Evolutionary conservation across 2,329 filamentous ascomycete genomes (phyloP), one percentile per base, ranked within the genome.

Genomic region (Endocalyx cinctus): DNA sequence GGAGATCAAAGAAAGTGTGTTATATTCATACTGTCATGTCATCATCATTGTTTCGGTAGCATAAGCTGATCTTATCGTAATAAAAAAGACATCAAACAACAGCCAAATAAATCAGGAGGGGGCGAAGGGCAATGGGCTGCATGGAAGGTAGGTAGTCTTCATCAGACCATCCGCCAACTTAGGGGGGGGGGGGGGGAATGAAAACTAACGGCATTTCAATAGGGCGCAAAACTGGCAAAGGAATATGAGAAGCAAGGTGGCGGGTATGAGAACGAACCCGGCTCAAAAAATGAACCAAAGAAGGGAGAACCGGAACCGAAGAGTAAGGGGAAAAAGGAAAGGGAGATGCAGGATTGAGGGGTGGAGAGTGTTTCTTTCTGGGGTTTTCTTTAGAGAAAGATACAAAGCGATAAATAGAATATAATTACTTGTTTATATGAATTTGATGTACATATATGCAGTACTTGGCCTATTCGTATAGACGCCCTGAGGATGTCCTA

Each of bases 181-280:
- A 14, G 13, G 19, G 8, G 20, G n/a, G 8, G 20, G 20, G n/a
- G n/a, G 20, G n/a, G 20, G 20, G 20, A 23, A 23, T 23, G 20
- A n/a, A n/a, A n/a, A n/a, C 8, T 8, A n/a, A 23, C 8, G 20
- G 20, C 8, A 23, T 8, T 8, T 8, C 8, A 23, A 30, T 22
- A 60, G 59, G 56, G 49, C 3, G 43, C 50, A 4, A 64, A 63
- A 41, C 45, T 64, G 4, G 59, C 59, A 3, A 64, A 66, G 35
- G 60, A 64, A 42, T 64, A 65, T 31, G 60, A 66, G 48, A 60
- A 58, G 42, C 57, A 59, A 25, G 62, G 63, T 1, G 61, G 62
- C 4, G 60, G 47, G 1, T 65, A 63, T 31, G 59, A 64, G 45
- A 59, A 65, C 22, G 54, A 62, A 42, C 39, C 60, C 1, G 59